Evolutionary conservation across 202 grass and related monocot species (phyloP).

Genomic region (Hordeum pubiflorum): DNA sequence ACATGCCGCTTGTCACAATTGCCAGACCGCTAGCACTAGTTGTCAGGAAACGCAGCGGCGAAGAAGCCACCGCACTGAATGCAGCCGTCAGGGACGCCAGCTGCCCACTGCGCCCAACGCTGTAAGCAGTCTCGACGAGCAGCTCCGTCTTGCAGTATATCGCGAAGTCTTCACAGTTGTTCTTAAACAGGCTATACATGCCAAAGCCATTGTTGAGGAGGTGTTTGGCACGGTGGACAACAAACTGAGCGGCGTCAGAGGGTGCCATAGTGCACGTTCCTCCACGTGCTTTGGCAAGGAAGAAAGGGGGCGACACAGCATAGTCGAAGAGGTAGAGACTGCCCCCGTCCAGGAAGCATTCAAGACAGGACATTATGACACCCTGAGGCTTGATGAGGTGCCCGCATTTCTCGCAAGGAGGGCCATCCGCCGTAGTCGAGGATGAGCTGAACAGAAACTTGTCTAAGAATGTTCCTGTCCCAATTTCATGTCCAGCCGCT

Average conservation of each 20-base stretch:
- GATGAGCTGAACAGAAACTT: conserved; percentile 53
- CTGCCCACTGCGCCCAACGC: conserved; percentile 69
- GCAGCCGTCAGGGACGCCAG: conserved; percentile 50
- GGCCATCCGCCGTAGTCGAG: neutral
- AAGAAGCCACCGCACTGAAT: conserved; percentile 39
- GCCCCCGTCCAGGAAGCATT: conserved; percentile 67
- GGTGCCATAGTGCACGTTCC: conserved; percentile 75
- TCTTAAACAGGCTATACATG: conserved; percentile 71
- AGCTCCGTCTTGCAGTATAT: conserved; percentile 84
- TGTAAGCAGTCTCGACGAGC: conserved; percentile 50
- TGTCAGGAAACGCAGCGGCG: conserved; percentile 63
- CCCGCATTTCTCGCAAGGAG: conserved; percentile 47
- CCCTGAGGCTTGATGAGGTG: conserved; percentile 33
- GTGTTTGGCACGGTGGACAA: conserved; percentile 47
- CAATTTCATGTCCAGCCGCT: conserved; percentile 69
- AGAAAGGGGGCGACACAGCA: conserved; percentile 55
- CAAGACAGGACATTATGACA: conserved; percentile 64
- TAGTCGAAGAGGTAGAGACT: conserved; percentile 64
- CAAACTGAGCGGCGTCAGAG: conserved; percentile 33
- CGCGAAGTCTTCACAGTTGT: conserved; percentile 91
- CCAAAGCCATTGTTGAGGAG: conserved; percentile 67
- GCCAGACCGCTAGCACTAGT: conserved; percentile 34
- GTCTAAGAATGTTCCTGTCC: conserved; percentile 62
- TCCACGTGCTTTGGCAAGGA: conserved; percentile 70
- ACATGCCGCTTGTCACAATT: conserved; percentile 53